Base-by-base conservation (phyloP, 495 filamentous ascomycete genomes). In the Xylaria cubensis region DNA sequence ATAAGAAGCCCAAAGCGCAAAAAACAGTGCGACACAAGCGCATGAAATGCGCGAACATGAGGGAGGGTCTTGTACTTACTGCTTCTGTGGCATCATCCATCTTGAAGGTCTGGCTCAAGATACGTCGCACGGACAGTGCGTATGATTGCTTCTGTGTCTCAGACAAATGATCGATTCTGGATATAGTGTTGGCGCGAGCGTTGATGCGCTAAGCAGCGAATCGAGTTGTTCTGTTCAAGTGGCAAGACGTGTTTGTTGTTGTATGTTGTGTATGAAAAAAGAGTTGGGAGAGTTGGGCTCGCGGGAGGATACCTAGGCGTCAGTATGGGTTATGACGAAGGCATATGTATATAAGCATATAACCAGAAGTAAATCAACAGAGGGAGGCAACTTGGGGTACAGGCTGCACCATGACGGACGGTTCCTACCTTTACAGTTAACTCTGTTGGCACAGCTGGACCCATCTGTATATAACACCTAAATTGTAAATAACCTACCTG, bases 71-170 rank as follows among this genome's bases (percentile, higher is more conserved):
- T 34, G 26, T 21, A 56, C 63, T 48, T 66, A 42, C 69, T 34
- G 48, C 24, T n/a, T 72, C 70, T 48, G 63, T 12, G 34, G 63
- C 51, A 59, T 67, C 63, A 59, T 67, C 63, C 70, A 72, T 72
- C 39, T 51, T 70, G 68, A 63, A 66, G 24, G 21, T 26, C 51
- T 69, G 66, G 58, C 51, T 42, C 34, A 41, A 36, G 51, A 19
- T 44, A 24, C 21, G 24, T 48, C 12, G 39, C 42, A n/a, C 53
- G 9, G 39, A 55, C 34, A 36, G 67, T 61, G 67, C 39, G 67
- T 62, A 29, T 3, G 41, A 50, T 44, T 46, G 1, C 3, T n/a
- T 29, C 34, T 44, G 12, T 51, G 41, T 50, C 26, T n/a, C 24
- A 44, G 64, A 12, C 21, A 15, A 36, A n/a, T 29, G 10, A 39